These are phyloP conservation scores for Fusarium buharicum DNA, from an alignment of 2,329 filamentous ascomycete species.

Conservation along the genomic window DNA sequence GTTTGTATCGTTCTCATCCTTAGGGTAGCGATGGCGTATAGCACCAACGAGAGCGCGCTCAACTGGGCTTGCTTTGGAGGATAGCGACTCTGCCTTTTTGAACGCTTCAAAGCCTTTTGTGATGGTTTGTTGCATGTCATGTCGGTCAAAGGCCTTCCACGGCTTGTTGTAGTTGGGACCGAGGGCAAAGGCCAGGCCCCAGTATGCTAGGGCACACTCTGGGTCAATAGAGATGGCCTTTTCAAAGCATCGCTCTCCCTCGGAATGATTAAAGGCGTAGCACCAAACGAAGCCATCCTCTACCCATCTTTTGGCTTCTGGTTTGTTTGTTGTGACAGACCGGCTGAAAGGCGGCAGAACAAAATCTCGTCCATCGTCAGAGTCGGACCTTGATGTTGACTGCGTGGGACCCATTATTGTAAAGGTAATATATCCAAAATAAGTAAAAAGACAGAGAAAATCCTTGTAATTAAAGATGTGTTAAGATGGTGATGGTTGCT, in stretches of 20 bases:
- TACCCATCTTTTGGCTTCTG: slow-evolving; percentile 70
- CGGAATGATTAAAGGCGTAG: slow-evolving; percentile 78
- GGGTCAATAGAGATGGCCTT: slow-evolving; percentile 63
- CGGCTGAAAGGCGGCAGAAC: slow-evolving; percentile 50
- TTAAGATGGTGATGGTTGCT: not conserved
- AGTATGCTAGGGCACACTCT: slow-evolving; percentile 69
- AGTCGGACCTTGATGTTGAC: slow-evolving; percentile 9
- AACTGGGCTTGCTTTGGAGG: slow-evolving; percentile 39
- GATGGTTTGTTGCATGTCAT: slow-evolving; percentile 39
- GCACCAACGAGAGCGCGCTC: slow-evolving; percentile 74
- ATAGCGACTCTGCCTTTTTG: slow-evolving; percentile 28
- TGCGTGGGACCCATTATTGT: slow-evolving; percentile 27
- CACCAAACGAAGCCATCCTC: slow-evolving; percentile 74
- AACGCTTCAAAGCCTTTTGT: slow-evolving; percentile 17
- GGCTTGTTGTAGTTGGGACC: slow-evolving; percentile 81
- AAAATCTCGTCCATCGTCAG: slow-evolving; percentile 29
- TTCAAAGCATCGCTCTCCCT: slow-evolving; percentile 70
- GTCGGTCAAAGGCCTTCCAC: slow-evolving; percentile 58
- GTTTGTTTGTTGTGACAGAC: slow-evolving; percentile 61
- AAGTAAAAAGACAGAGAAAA: not conserved
- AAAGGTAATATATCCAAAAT: not conserved
- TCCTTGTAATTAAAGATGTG: not conserved
- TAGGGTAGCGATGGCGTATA: slow-evolving; percentile 69
- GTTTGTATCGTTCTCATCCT: slow-evolving; percentile 53
- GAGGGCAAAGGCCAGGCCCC: slow-evolving; percentile 73